Evolutionary conservation across 345 rosid species (phyloP).

Genomic region (Hibiscus syriacus): DNA sequence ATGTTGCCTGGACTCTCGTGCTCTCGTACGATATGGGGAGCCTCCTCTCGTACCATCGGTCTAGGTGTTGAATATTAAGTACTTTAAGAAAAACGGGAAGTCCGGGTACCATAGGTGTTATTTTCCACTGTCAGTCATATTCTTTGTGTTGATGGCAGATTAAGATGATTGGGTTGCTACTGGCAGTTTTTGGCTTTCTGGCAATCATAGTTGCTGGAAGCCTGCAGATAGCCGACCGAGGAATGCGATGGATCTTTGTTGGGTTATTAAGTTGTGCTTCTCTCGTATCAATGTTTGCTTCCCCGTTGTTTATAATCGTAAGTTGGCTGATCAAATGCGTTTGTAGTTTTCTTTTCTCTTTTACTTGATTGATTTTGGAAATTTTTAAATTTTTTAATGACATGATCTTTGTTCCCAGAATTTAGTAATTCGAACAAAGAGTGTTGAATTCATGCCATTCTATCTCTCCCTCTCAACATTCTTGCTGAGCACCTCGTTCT

Average conservation of each 20-base stretch:
- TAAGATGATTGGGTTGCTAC: conserved; percentile 49
- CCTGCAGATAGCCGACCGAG: conserved; percentile 41
- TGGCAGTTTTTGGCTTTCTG: conserved; percentile 39
- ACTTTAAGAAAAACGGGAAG: neutral
- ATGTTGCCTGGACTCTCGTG: neutral
- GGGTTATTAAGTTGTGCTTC: conserved; percentile 60
- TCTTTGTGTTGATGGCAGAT: conserved; percentile 32
- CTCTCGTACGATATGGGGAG: neutral
- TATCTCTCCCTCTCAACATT: conserved; percentile 78
- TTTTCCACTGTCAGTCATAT: neutral
- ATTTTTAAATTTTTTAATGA: neutral
- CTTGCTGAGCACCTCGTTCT: conserved; percentile 75
- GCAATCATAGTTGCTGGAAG: conserved; percentile 44
- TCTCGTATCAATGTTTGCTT: conserved; percentile 87
- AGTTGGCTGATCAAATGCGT: conserved; percentile 17
- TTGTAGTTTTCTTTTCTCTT: neutral
- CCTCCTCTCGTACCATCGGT: neutral
- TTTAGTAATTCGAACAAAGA: conserved; percentile 67
- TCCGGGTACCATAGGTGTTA: neutral
- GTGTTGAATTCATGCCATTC: conserved; percentile 94
- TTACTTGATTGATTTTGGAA: neutral
- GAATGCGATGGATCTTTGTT: conserved; percentile 38
- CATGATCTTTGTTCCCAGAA: conserved; percentile 36
- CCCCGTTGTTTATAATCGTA: conserved; percentile 85
- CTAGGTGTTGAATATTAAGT: neutral